Percentiles rank a stretch among this genome's conserved stretches.
phyloP scores from a whole-genome alignment of 768 basidiomycete species.

The Neoboletus brunneissimus region DNA sequence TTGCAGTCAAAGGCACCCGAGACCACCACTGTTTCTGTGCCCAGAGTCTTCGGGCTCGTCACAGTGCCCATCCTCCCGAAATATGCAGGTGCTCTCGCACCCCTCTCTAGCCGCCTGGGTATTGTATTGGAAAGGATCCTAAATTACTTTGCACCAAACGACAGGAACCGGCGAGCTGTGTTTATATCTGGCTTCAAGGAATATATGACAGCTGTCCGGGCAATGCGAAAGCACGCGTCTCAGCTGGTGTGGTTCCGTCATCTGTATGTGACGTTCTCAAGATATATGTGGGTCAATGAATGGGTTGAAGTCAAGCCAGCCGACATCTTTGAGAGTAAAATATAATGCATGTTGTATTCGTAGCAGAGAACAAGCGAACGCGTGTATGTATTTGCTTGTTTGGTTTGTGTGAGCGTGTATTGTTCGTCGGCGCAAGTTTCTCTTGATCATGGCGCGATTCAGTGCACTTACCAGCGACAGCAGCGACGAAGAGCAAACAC shows the following conservation, averaged over 20 bases:
- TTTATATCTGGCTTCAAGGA: slow-evolving; percentile 57
- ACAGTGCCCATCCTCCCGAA: slow-evolving; percentile 56
- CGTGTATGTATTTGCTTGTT: slow-evolving; percentile 30
- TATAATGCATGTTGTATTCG: background rate
- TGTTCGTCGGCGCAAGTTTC: slow-evolving; percentile 16
- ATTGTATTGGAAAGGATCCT: slow-evolving; percentile 22
- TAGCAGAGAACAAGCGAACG: background rate
- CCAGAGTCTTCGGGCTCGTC: slow-evolving; percentile 55
- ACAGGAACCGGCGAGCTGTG: slow-evolving; percentile 22
- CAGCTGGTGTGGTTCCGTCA: slow-evolving; percentile 91
- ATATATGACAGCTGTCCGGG: slow-evolving; percentile 56
- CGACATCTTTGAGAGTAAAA: background rate
- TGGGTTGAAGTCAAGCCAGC: slow-evolving; percentile 51
- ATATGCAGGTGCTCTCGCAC: slow-evolving; percentile 57
- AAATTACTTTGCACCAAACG: background rate
- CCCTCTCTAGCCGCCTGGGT: slow-evolving; percentile 48
- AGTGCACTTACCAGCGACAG: slow-evolving; percentile 59
- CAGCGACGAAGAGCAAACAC: slow-evolving; percentile 49
- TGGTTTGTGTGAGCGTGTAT: slow-evolving; percentile 21
- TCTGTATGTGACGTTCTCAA: slow-evolving; percentile 74
- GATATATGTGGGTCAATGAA: slow-evolving; percentile 93
- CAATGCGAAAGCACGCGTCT: slow-evolving; percentile 70
- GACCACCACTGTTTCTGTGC: slow-evolving; percentile 29
- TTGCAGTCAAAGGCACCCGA: slow-evolving; percentile 30
- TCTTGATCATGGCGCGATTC: slow-evolving; percentile 59